Conservation (phyloP, 2,329 filamentous ascomycete genomes). For the Cercospora sp. region DNA sequence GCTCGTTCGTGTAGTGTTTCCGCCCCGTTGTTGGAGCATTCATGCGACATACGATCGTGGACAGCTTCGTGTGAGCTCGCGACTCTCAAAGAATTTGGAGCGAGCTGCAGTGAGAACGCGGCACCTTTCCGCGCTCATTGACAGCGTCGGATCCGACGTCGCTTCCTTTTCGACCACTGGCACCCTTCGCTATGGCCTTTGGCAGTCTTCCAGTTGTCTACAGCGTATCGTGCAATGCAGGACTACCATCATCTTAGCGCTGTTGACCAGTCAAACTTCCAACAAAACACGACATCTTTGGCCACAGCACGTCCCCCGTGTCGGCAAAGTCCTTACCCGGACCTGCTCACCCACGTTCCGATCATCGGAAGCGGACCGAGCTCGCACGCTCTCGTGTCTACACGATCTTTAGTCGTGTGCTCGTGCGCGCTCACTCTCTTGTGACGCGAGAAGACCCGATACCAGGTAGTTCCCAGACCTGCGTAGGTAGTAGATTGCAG, state of each 20-base stretch:
- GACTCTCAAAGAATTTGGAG: neutral
- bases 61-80: neutral
- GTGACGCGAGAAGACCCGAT: neutral
- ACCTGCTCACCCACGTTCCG: neutral
- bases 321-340: conserved; percentile 2
- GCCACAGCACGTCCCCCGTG: neutral
- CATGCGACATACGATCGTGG: neutral
- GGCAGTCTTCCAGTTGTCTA: neutral
- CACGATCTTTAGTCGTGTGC: too few relatives aligned
- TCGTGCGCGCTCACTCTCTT: neutral
- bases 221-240: neutral
- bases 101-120: neutral
- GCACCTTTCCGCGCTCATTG: neutral
- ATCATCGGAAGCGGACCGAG: neutral
- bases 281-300: neutral
- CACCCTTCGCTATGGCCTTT: neutral
- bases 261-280: neutral
- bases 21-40: neutral
- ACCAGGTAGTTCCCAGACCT: too few relatives aligned
- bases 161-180: too few relatives aligned
- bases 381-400: neutral
- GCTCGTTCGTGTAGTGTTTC: neutral
- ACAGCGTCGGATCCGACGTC: neutral
- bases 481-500: too few relatives aligned
- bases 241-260: neutral